A percentile compares a stretch with the other conserved stretches of the same genome.
Conservation (phyloP, 208 protist species). For the Tritrichomonas musculus region DNA sequence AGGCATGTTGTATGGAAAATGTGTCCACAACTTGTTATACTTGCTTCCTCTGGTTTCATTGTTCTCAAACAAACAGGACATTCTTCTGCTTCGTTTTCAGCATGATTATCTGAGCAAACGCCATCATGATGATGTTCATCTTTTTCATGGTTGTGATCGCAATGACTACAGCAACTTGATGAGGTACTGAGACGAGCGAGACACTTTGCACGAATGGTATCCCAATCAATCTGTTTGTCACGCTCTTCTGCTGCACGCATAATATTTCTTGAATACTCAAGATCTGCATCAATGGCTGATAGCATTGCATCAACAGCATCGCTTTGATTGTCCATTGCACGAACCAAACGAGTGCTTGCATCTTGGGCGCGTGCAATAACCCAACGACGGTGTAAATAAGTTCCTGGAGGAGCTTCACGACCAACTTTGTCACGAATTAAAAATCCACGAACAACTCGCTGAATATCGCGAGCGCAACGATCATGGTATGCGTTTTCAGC, state of each 20-base stretch:
- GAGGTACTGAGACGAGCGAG: too few relatives aligned
- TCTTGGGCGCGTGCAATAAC: neutral
- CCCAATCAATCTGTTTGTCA: neutral
- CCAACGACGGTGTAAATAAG: neutral
- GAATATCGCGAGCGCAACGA: neutral
- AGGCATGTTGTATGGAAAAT: conserved; percentile 7
- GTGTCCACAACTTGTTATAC: neutral
- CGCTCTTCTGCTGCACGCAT: neutral
- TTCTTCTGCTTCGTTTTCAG: neutral
- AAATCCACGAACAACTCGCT: neutral
- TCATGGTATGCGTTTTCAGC: neutral
- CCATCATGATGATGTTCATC: too few relatives aligned
- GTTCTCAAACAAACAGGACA: neutral
- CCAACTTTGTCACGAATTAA: neutral
- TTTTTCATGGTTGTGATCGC: too few relatives aligned
- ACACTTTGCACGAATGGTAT: neutral
- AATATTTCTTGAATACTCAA: neutral
- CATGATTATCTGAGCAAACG: neutral
- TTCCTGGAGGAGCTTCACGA: neutral
- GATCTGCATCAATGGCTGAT: neutral
- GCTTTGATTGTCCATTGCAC: neutral
- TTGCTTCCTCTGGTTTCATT: neutral
- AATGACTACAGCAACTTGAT: too few relatives aligned
- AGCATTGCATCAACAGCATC: conserved; percentile 6
- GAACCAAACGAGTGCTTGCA: neutral